Evolutionary conservation across 257 asterid genomes (phyloP).

Genomic region (Solanum medicagineum): DNA sequence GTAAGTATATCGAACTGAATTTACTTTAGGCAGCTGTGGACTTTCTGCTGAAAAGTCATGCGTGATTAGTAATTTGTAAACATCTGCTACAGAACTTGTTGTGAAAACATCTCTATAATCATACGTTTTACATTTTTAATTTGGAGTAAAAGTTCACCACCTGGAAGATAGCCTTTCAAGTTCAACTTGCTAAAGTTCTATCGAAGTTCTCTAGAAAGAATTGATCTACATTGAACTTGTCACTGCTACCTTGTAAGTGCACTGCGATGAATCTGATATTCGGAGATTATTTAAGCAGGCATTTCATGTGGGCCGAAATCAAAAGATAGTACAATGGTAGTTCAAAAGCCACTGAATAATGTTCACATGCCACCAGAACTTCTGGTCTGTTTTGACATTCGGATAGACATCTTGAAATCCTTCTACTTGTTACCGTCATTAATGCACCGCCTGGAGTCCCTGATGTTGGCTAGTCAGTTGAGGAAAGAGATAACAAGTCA

Average conservation of each 20-base stretch:
- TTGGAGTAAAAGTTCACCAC: not conserved
- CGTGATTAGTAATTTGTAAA: not conserved
- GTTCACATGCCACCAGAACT: slow-evolving; percentile 92
- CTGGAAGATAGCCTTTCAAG: not conserved
- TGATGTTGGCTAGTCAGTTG: slow-evolving; percentile 92
- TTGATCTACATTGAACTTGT: not conserved
- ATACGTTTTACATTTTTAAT: not conserved
- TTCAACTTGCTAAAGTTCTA: not conserved
- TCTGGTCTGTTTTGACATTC: slow-evolving; percentile 45
- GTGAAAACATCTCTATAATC: not conserved
- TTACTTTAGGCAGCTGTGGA: not conserved
- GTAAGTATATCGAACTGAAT: not conserved
- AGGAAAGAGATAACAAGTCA: slow-evolving; percentile 46
- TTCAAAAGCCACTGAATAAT: slow-evolving; percentile 40
- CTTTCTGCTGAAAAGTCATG: not conserved
- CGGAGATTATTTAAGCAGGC: slow-evolving; percentile 8
- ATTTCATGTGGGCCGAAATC: slow-evolving; percentile 13
- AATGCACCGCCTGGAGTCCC: slow-evolving; percentile 79
- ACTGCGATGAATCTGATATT: not conserved
- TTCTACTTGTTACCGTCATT: slow-evolving; percentile 88
- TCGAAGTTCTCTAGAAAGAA: not conserved
- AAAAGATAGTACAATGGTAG: slow-evolving; percentile 7
- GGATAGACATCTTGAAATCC: slow-evolving; percentile 47
- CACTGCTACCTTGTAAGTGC: not conserved
- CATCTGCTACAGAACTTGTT: not conserved